Conservation (phyloP, 2,329 filamentous ascomycete species). For the Didymella exigua region DNA sequence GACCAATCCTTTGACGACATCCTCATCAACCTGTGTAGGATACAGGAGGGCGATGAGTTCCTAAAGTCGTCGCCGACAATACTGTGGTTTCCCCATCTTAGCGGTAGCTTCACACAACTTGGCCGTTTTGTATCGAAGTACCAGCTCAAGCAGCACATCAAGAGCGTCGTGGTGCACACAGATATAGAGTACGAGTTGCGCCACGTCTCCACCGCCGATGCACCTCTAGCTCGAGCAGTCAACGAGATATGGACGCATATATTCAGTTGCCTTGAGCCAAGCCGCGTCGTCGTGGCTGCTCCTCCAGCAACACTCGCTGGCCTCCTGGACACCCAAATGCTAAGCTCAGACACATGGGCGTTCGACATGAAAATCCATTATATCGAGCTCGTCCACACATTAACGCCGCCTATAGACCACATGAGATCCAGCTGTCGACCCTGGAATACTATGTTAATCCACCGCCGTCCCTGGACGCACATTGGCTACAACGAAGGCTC, state of each 20-base stretch:
- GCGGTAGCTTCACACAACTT: slow-evolving; percentile 29
- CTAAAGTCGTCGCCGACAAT: slow-evolving; percentile 31
- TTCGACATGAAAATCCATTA: slow-evolving; percentile 69
- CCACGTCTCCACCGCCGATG: slow-evolving; percentile 34
- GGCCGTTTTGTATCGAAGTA: slow-evolving; percentile 26
- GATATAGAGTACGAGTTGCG: slow-evolving; percentile 47
- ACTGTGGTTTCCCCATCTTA: slow-evolving; percentile 43
- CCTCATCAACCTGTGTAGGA: slow-evolving; percentile 40
- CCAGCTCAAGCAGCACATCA: slow-evolving; percentile 47
- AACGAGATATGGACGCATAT: slow-evolving; percentile 39
- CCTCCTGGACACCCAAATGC: slow-evolving; percentile 63
- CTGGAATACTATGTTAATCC: slow-evolving; percentile 54
- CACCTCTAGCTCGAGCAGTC: slow-evolving; percentile 58
- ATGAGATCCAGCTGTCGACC: slow-evolving; percentile 20
- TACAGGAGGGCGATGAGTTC: slow-evolving; percentile 40
- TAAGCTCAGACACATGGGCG: slow-evolving; percentile 65
- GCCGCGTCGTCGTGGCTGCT: slow-evolving; percentile 52
- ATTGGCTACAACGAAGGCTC: slow-evolving; percentile 77
- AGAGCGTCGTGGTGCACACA: slow-evolving; percentile 55
- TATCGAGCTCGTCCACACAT: slow-evolving; percentile 52
- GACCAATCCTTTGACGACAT: slow-evolving; percentile 40
- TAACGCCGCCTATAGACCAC: slow-evolving; percentile 15
- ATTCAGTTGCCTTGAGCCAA: slow-evolving; percentile 38
- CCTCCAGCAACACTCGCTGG: slow-evolving; percentile 67
- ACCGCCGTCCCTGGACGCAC: slow-evolving; percentile 67